Conservation (phyloP, 306 rosid genomes). For the Abrus precatorius region DNA sequence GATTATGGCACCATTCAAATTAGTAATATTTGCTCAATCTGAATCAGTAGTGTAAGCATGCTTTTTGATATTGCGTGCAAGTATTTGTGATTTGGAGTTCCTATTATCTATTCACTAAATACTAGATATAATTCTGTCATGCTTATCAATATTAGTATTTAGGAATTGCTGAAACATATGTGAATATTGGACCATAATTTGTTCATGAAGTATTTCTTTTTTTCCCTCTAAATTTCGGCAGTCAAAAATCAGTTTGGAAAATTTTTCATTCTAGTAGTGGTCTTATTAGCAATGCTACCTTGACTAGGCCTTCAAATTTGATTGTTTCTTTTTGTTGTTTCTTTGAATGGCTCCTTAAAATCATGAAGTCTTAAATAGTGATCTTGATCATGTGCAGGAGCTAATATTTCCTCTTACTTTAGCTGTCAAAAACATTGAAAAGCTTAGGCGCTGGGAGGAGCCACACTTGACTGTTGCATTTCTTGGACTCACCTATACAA, state of each 20-base stretch:
- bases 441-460: conserved; percentile 93
- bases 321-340: conserved; percentile 24
- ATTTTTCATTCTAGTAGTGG: conserved; percentile 4
- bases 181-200: not conserved
- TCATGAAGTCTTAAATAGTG: conserved; percentile 17
- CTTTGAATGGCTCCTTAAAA: conserved; percentile 29
- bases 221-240: conserved; percentile 13
- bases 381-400: conserved; percentile 71
- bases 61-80: not conserved
- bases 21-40: conserved; percentile 6
- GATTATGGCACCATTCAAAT: conserved; percentile 15
- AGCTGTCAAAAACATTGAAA: conserved; percentile 65
- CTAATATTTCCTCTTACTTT: conserved; percentile 74
- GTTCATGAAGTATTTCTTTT: conserved; percentile 1
- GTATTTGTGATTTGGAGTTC: conserved; percentile 4
- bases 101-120: conserved; percentile 25
- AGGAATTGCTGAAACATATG: conserved; percentile 6
- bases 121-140: not conserved
- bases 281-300: conserved; percentile 12
- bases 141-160: conserved; percentile 19
- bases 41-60: not conserved
- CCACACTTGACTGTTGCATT: conserved; percentile 84
- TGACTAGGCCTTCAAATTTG: conserved; percentile 12
- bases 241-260: conserved; percentile 5
- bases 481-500: conserved; percentile 71